Evolutionary conservation across 177 flowering plant genomes (phyloP), one percentile per base, ranked within the genome.

Genomic region (Vitis hybrid): DNA sequence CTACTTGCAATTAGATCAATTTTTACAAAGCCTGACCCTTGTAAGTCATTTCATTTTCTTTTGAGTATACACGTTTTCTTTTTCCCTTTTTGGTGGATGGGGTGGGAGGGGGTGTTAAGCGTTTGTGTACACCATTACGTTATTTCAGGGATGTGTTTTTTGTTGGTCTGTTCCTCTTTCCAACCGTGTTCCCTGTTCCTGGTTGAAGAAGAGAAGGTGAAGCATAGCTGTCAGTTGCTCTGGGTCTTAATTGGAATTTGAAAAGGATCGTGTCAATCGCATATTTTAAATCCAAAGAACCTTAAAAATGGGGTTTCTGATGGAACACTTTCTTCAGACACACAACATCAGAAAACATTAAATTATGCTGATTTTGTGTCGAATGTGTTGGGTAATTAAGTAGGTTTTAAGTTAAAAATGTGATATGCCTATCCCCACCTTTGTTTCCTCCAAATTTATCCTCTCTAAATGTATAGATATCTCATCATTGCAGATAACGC

Each of bases 1-100:
- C 83, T 96, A 39, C 77, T 80, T 67, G 93, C 97, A 10, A 80
- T 94, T 70, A 86, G 86, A 86, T 86, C 97, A n/a, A 78, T 90
- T 53, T 88, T 96, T 79, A 79, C 83, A 18, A 87, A 80, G 63
- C 97, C 99, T 63, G 92, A 90, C 13, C 86, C 93, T 13, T 86
- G 98, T 92, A 80, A 78, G 93, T 79, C 58, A 58, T 33, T 59
- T 39, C 49, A 9, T 2, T 45, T 21, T 58, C 61, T 55, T 12
- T n/a, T 66, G 7, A 1, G 1, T 45, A n/a, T 12, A 26, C 50
- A 12, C 4, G 19, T n/a, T 33, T 57, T 15, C 26, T 26, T 5
- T 55, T n/a, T 51, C 22, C 68, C 64, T 66, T 49, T 22, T 62
- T 3, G 15, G 26, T 11, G 18, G 39, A 11, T 19, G 62, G 39